Conservation (phyloP, 2,329 filamentous ascomycete genomes). For the Verticillium tricorpus region DNA sequence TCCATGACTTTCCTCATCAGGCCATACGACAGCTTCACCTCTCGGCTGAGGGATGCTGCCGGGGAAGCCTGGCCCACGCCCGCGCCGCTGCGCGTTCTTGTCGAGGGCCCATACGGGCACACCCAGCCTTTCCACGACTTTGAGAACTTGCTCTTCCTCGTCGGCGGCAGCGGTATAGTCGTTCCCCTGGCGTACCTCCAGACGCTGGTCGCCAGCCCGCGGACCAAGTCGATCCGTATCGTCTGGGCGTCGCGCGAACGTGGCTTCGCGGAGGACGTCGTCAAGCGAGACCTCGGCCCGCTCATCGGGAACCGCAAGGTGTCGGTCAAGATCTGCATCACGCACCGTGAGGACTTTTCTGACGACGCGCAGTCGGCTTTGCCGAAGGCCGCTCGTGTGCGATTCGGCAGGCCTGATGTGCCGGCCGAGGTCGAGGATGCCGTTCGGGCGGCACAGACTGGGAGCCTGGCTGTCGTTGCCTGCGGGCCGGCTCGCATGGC, state of each 20-base stretch:
- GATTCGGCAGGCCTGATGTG: slow-evolving; percentile 27
- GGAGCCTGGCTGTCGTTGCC: slow-evolving; percentile 33
- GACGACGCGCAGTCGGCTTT: neutral
- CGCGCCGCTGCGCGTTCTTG: slow-evolving; percentile 27
- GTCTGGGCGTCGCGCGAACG: slow-evolving; percentile 40
- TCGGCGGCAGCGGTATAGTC: slow-evolving; percentile 41
- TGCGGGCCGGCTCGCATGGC: slow-evolving; percentile 41
- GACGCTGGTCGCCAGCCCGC: slow-evolving; percentile 15
- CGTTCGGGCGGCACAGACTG: neutral
- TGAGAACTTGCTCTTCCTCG: slow-evolving; percentile 35
- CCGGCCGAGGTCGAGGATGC: slow-evolving; percentile 22
- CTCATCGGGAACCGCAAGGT: slow-evolving; percentile 22
- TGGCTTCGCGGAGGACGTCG: slow-evolving; percentile 28
- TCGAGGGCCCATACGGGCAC: slow-evolving; percentile 42
- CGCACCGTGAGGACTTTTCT: slow-evolving; percentile 9
- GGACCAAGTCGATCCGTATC: slow-evolving; percentile 23
- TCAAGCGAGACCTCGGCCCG: slow-evolving; percentile 26
- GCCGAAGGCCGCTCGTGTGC: slow-evolving; percentile 14
- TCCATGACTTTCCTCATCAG: slow-evolving; percentile 39
- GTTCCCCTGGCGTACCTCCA: slow-evolving; percentile 34
- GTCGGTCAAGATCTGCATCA: slow-evolving; percentile 31
- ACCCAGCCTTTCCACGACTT: slow-evolving; percentile 32
- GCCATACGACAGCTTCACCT: slow-evolving; percentile 40
- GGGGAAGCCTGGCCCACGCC: slow-evolving; percentile 17
- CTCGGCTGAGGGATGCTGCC: slow-evolving; percentile 27